Base-by-base conservation (phyloP, 2,329 filamentous ascomycete species). In the Penicillium vulpinum region DNA sequence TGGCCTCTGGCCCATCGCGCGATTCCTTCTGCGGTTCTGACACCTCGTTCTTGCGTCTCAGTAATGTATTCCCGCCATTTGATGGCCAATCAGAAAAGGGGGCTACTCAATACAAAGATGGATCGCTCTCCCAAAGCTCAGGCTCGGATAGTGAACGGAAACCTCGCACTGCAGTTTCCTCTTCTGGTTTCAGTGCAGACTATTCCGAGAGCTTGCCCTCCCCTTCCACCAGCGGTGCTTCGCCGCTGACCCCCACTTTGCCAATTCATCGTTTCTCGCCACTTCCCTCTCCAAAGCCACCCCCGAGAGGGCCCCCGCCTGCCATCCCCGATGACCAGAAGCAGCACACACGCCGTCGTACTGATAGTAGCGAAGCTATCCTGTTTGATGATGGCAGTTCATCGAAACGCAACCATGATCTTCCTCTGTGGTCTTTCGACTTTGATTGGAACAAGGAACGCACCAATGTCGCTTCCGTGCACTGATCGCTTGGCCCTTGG, bases 381-480 rank as follows among this genome's bases (percentile, higher is more conserved):
- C 73, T 76, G 48, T 67, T 78, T 43, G 75, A 75, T 49, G 69
- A 75, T 22, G 73, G 75, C 2, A 76, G 78, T 4, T 79, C 80
- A 29, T 80, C 82, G 60, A 79, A 76, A 41, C 84, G 85, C 79
- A 84, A 86, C 49, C 65, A 82, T 11, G 79, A 79, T 5, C 76
- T 80, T 52, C 74, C 75, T 5, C 65, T 77, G 26, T 78, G 76
- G 76, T 60, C 64, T 6, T 65, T 66, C 28, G 66, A 73, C 44
- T 61, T 73, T 55, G 66, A 74, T 41, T 70, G 75, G 73, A 67
- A 73, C 71, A 59, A 80, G 77, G 75, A 83, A 26, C 60, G 60
- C 38, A 62, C 62, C 31, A 71, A 66, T 39, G 48, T 77, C 51
- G 69, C 72, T 38, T 61, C 75, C 43, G 73, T 73, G 46, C 73